Base-by-base conservation (phyloP, 1,139 yeast genomes). In the Candida glucosophila region DNA sequence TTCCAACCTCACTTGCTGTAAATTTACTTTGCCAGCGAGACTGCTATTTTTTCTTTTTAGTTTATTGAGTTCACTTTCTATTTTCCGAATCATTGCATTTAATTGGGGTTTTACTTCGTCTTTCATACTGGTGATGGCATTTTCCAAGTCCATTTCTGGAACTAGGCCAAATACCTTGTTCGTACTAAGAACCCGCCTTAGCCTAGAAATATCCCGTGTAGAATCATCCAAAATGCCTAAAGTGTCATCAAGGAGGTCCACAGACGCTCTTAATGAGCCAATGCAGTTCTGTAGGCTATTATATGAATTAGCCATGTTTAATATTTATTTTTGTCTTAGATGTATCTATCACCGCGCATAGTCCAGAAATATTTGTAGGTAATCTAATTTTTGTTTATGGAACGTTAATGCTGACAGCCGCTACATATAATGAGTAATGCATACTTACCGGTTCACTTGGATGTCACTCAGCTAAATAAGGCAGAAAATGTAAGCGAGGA, bases 111-210 rank as follows among this genome's bases (percentile, higher is more conserved):
- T 47, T 9, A 55, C 43, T 16, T 53, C 56, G 15, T 40, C 39
- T 25, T 47, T 44, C 28, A 58, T 47, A 19, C 46, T 41, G 25
- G 41, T 40, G 27, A 52, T 55, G 16, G 68, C 67, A 34, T 56
- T 51, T n/a, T 47, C 48, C 19, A 62, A 34, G 34, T 64, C 71
- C 32, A 44, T 41, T 30, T 58, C 63, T 1, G 71, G 66, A 1
- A 61, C 58, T 18, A 64, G 37, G 5, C 64, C 68, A 43, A 57
- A 64, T 17, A 61, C 63, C 27, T 54, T 52, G 14, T 52, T 46
- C 7, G 67, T 57, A 17, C 41, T 34, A 14, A 63, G 40, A 13
- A 61, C 58, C 20, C 45, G 48, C 26, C 46, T 47, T 25, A 62
- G 40, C 14, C 67, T 35, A 6, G 55, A 48, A 6, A 56, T 52